phyloP scores from a whole-genome alignment of 495 filamentous ascomycete genomes.

The Neurospora sp. region DNA sequence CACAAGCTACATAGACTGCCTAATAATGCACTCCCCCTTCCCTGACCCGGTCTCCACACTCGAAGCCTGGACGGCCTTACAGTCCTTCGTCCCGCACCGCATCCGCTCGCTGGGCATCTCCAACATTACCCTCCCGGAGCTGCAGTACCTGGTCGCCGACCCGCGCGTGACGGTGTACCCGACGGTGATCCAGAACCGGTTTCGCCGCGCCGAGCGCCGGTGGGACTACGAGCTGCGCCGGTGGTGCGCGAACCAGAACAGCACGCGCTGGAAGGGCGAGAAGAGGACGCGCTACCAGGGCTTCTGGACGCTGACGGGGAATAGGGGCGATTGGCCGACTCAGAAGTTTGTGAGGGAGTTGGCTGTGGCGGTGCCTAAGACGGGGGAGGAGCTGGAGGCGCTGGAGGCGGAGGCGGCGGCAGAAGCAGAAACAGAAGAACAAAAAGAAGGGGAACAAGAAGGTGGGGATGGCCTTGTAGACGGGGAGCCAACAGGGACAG shows the following conservation, averaged over 20 bases:
- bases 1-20: conserved; percentile 54
- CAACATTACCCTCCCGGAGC: conserved; percentile 48
- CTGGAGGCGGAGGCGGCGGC: background rate
- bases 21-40: conserved; percentile 65
- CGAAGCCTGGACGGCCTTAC: conserved; percentile 53
- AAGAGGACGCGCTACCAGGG: conserved; percentile 57
- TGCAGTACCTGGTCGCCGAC: conserved; percentile 37
- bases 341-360: conserved; percentile 42
- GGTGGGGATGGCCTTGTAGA: background rate
- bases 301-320: conserved; percentile 74
- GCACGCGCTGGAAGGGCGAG: conserved; percentile 18
- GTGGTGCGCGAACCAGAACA: conserved; percentile 38
- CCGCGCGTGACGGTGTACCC: conserved; percentile 29
- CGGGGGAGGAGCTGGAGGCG: background rate
- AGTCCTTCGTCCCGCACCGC: conserved; percentile 50
- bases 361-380: conserved; percentile 24
- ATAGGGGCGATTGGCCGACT: conserved; percentile 44
- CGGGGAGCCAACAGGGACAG: background rate
- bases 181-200: conserved; percentile 64
- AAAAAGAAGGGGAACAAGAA: background rate
- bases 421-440: background rate
- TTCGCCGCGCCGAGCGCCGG: conserved; percentile 46
- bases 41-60: conserved; percentile 46
- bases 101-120: conserved; percentile 65
- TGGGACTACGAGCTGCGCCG: conserved; percentile 53